Evolutionary conservation across 352 stramenopile species (phyloP).

Genomic region (Globisporangium paddicum): DNA sequence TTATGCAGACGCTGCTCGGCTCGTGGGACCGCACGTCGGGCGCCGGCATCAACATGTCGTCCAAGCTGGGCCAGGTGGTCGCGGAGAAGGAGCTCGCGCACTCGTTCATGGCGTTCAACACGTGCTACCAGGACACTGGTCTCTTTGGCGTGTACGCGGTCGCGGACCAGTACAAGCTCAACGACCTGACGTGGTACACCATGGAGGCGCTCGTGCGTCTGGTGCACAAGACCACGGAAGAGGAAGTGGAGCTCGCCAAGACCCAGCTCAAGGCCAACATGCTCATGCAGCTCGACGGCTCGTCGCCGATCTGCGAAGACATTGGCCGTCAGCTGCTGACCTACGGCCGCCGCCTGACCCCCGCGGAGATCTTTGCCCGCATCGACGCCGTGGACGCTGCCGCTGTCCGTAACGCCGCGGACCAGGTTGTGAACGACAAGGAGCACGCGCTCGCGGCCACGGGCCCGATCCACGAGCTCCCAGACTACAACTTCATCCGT

Average conservation of each 20-base stretch:
- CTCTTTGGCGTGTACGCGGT: constrained; percentile 99
- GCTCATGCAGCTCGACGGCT: constrained; percentile 99
- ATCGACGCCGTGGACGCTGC: constrained; percentile 98
- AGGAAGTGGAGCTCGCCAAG: constrained; percentile 97
- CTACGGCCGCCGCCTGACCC: constrained; percentile 95
- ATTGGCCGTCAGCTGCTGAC: constrained; percentile 99
- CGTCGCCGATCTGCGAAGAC: constrained; percentile 98
- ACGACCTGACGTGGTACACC: constrained; percentile 93
- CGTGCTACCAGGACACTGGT: constrained; percentile 99
- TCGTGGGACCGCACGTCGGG: constrained; percentile 91
- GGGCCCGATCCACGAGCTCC: constrained; percentile 97
- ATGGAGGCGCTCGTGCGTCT: constrained; percentile 95
- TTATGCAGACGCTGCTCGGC: constrained; percentile 95
- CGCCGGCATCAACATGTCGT: constrained; percentile 93
- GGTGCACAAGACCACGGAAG: constrained; percentile 95
- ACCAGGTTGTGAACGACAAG: constrained; percentile 97
- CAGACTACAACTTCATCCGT: constrained; percentile 99
- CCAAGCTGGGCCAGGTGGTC: constrained; percentile 95
- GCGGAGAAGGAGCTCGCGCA: constrained; percentile 96
- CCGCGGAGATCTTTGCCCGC: constrained; percentile 98
- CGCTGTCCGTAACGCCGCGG: constrained; percentile 88
- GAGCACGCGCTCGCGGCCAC: constrained; percentile 97
- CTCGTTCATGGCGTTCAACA: constrained; percentile 99
- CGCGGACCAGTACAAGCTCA: constrained; percentile 92
- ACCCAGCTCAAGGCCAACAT: constrained; percentile 99